Evolutionary conservation across 2,329 filamentous ascomycete genomes (phyloP).

Genomic region (Orbilia blumenaviensis): DNA sequence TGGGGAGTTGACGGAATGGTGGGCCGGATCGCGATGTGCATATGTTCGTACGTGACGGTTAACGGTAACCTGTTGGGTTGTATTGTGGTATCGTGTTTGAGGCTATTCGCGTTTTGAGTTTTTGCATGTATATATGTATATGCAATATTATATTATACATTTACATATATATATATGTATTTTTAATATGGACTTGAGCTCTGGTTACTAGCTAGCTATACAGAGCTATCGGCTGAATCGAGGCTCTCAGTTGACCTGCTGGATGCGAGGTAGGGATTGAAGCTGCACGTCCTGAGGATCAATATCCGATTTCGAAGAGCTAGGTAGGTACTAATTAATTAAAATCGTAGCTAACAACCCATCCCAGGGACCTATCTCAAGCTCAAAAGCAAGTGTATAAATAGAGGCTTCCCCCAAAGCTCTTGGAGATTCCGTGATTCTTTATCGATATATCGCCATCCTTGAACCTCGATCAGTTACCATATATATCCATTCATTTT

Average conservation of each 20-base stretch:
- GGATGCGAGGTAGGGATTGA: conserved; percentile 4
- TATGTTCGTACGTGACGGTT: background rate
- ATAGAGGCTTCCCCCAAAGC: conserved; percentile 22
- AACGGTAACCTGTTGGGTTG: background rate
- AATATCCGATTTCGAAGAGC: background rate
- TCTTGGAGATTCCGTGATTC: conserved; percentile 31
- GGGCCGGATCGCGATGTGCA: too few relatives aligned
- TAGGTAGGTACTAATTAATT: background rate
- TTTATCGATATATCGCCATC: conserved; percentile 34
- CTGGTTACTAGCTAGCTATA: too few relatives aligned
- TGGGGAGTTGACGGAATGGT: conserved; percentile 23
- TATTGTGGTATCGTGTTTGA: conserved; percentile 30
- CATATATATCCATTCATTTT: too few relatives aligned
- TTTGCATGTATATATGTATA: background rate
- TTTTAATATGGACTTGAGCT: too few relatives aligned
- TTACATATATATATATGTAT: too few relatives aligned
- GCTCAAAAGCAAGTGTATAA: conserved; percentile 29
- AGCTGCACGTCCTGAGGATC: too few relatives aligned
- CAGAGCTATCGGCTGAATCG: conserved; percentile 32
- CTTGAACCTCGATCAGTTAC: conserved; percentile 1
- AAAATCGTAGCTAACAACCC: too few relatives aligned
- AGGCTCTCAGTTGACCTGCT: background rate
- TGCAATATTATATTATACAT: too few relatives aligned
- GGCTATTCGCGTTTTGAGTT: background rate
- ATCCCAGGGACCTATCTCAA: too few relatives aligned